Percentiles rank a stretch among this genome's conserved stretches.
phyloP scores from a whole-genome alignment of 225 moss, liverwort and hornwort genomes.

The Asterella californica region DNA sequence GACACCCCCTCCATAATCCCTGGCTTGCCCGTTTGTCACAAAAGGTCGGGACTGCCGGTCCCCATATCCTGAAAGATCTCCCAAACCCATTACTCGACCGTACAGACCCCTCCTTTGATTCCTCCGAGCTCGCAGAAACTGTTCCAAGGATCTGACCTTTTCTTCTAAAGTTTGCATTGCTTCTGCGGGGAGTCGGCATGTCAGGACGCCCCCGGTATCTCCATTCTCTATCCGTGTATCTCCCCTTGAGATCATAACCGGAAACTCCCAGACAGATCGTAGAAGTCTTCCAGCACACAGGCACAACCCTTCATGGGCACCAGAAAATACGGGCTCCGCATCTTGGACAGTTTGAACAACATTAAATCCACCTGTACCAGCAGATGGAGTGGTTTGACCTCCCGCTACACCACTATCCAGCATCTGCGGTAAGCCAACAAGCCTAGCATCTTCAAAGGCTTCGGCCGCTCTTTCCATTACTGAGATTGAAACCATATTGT shows the following conservation, averaged over 20 bases:
- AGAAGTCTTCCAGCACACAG: slow-evolving; percentile 88
- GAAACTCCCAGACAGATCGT: slow-evolving; percentile 91
- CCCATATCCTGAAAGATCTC: slow-evolving; percentile 78
- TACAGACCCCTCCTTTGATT: slow-evolving; percentile 93
- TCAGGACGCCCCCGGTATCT: slow-evolving; percentile 66
- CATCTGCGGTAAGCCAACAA: slow-evolving; percentile 95
- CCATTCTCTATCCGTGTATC: slow-evolving; percentile 54
- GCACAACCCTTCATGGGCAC: slow-evolving; percentile 95
- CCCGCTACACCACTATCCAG: slow-evolving; percentile 63
- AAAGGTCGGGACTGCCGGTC: slow-evolving; percentile 61
- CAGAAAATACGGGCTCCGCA: slow-evolving; percentile 91
- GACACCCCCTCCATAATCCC: slow-evolving; percentile 59
- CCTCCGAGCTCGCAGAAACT: slow-evolving; percentile 84
- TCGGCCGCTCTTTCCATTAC: slow-evolving; percentile 87
- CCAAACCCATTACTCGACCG: slow-evolving; percentile 76
- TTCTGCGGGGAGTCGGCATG: slow-evolving; percentile 83
- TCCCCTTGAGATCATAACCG: slow-evolving; percentile 70
- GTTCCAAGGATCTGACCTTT: slow-evolving; percentile 87
- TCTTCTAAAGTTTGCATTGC: slow-evolving; percentile 91
- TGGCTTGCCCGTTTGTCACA: slow-evolving; percentile 65
- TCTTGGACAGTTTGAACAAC: slow-evolving; percentile 88
- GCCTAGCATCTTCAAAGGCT: slow-evolving; percentile 87
- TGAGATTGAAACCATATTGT: slow-evolving; percentile 60
- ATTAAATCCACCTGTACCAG: slow-evolving; percentile 64
- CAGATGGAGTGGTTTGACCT: slow-evolving; percentile 57